Evolutionary conservation across 106 monocot species (phyloP), one percentile per base, ranked within the genome.

Genomic region (Dendrobium officinale): DNA sequence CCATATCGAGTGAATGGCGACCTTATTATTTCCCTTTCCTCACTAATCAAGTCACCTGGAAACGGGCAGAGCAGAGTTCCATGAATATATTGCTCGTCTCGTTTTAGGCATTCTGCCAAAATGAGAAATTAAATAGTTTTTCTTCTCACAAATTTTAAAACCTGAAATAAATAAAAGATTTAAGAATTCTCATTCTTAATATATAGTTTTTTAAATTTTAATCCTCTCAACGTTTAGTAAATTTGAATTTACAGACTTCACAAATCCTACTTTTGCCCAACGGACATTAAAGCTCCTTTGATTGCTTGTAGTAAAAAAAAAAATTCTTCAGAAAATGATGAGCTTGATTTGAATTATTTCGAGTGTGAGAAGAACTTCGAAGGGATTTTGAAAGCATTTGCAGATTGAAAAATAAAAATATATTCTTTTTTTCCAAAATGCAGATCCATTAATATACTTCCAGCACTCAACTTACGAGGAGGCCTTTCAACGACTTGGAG

Each of bases 1-100:
- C 74, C 68, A n/a, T 67, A 29, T 2, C 66, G 66, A 15, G 15
- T 82, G 20, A 89, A 89, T 43, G 92, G 92, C 4, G 87, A 72
- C 72, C 72, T 72, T 15, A 72, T 33, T 27, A 15, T 72, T 8
- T 72, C 72, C 27, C 72, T 72, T 72, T 72, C 37, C 9, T 72
- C 72, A 72, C 26, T 16, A 72, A 17, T 1, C 37, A 40, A 4
- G 4, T 72, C 72, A 11, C 33, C 72, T 72, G 72, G 9, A 6
- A 72, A 72, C 9, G 17, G 72, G 68, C 9, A 15, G 72, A 72
- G 8, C 9, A 72, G 24, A 6, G n/a, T 67, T 33, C 11, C 68
- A 68, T 68, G 68, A 68, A 11, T 3, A 22, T 3, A 26, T 26
- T 26, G 29, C 9, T 13, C 10, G 5, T 18, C n/a, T 37, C 2